Base-by-base conservation (phyloP, 2,329 filamentous ascomycete species). In the Talaromyces sp. region DNA sequence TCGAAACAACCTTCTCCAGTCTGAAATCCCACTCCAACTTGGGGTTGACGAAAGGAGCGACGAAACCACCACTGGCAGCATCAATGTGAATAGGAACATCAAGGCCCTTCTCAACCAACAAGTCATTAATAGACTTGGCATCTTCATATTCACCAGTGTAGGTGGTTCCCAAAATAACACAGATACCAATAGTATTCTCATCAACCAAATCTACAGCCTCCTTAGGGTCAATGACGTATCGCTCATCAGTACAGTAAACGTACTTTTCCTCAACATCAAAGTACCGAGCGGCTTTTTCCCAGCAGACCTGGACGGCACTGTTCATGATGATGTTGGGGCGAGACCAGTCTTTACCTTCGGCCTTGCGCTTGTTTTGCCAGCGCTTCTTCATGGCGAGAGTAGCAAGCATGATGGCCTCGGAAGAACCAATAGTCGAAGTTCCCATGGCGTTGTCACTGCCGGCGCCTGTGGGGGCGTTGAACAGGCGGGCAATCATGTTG, bases 71-170 rank as follows among this genome's bases (percentile, higher is more conserved):
- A 65, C 89, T 92, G 13, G 93, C 94, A 34, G 93, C 93, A 73
- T 98, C 94, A 58, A 98, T 92, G 76, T 98, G 94, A 70, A 98
- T 97, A 1, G 92, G 91, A 29, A 88, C 88, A 71, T 97, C 90
- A 54, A 97, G 84, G 47, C 86, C 83, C 65, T 84, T 88, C 83
- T 93, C 82, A 5, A 93, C 76, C 38, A 98, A 83, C 53, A 97
- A 82, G 75, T 97, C 92, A 72, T 97, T 97, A 79, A 98, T 91
- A 11, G 86, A 88, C 83, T 97, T 94, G 74, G 93, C 89, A 72
- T 97, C 93, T 80, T 97, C 94, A 73, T 98, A 96, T 81, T 97
- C 91, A 68, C 94, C 94, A 0, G 94, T 97, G 79, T 97, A 97
- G 0, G 94, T 98, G 2, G 92, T 95, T 8, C 93, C 94, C 2